Evolutionary conservation across 176 grass and related monocot species (phyloP).

Genomic region (Leersia perrieri): DNA sequence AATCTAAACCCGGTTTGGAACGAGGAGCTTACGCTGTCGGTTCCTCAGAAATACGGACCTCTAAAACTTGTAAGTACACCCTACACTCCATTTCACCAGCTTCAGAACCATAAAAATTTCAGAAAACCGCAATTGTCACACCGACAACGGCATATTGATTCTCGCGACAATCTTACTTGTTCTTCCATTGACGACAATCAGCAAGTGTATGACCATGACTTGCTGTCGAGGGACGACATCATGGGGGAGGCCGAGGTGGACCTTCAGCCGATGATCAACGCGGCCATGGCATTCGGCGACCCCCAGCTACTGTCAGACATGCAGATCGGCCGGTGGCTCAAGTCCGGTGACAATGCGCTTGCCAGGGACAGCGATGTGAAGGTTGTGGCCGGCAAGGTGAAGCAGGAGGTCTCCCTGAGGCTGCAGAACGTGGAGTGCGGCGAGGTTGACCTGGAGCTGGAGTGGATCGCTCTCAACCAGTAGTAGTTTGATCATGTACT

Average conservation of each 20-base stretch:
- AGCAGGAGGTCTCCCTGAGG: conserved; percentile 60
- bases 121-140: neutral
- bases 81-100: neutral
- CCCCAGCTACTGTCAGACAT: conserved; percentile 50
- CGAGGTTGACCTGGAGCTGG: conserved; percentile 61
- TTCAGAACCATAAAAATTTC: conserved; percentile 8
- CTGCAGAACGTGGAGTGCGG: conserved; percentile 76
- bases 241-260: conserved; percentile 85
- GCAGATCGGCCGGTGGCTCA: conserved; percentile 75
- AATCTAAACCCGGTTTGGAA: conserved; percentile 90
- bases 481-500: neutral
- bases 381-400: conserved; percentile 59
- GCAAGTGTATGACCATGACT: conserved; percentile 75
- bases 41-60: conserved; percentile 55
- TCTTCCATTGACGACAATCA: conserved; percentile 10
- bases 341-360: conserved; percentile 61
- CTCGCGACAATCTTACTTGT: neutral
- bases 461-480: conserved; percentile 65
- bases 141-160: neutral
- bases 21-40: conserved; percentile 65
- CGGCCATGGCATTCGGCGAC: conserved; percentile 57
- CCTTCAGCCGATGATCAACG: conserved; percentile 64
- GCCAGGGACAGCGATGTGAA: conserved; percentile 48
- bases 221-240: conserved; percentile 58
- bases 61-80: conserved; percentile 54